A percentile compares a stretch with the other conserved stretches of the same genome.
Evolutionary conservation across 1,284 basidiomycete species (phyloP).

Genomic region (Puccinia novopanici): DNA sequence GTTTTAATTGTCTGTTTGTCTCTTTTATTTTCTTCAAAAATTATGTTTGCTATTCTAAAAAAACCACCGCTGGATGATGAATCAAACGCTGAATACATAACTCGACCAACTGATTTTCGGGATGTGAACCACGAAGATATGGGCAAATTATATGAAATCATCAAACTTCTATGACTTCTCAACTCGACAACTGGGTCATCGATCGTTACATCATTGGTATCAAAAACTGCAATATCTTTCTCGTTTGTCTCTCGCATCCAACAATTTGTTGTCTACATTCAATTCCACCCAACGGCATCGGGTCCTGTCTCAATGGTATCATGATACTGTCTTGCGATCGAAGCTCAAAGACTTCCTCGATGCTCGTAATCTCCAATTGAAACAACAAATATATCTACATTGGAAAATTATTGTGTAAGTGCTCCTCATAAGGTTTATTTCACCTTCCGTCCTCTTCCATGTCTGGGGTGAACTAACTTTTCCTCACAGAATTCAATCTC

Average conservation of each 20-base stretch:
- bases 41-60: background rate
- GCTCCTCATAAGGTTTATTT: background rate
- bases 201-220: constrained; percentile 16
- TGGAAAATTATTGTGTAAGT: constrained; percentile 10
- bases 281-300: background rate
- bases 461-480: too few relatives aligned
- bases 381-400: background rate
- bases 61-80: background rate
- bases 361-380: background rate
- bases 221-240: constrained; percentile 9
- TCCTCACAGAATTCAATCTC: constrained; percentile 10
- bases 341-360: constrained; percentile 1
- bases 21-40: constrained; percentile 5
- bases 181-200: background rate
- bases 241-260: background rate
- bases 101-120: background rate
- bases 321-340: background rate
- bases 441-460: background rate
- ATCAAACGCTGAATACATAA: background rate
- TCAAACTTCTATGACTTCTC: background rate
- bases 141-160: constrained; percentile 21
- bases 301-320: constrained; percentile 2
- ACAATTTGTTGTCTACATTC: background rate
- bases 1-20: constrained; percentile 51
- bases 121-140: background rate